phyloP scores from a whole-genome alignment of 2,329 filamentous ascomycete genomes.

The Penicillium sp. region DNA sequence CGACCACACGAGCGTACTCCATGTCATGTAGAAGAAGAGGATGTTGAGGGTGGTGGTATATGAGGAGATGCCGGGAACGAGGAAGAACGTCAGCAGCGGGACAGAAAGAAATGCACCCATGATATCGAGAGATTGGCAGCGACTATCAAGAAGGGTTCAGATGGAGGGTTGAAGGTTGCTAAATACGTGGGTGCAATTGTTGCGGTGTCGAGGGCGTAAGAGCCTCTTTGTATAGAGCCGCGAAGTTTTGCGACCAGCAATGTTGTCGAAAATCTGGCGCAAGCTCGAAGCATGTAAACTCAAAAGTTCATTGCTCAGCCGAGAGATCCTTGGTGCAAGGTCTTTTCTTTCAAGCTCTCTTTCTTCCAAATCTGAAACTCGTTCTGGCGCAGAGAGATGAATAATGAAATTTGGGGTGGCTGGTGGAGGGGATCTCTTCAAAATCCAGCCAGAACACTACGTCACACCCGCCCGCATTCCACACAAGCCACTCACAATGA shows the following conservation, averaged over 20 bases:
- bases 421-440: conserved; percentile 8
- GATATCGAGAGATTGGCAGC: conserved; percentile 12
- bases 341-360: background rate
- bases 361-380: background rate
- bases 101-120: conserved; percentile 56
- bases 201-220: background rate
- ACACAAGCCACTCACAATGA: background rate
- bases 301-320: background rate
- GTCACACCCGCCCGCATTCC: conserved; percentile 23
- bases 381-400: background rate
- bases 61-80: conserved; percentile 53
- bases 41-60: conserved; percentile 81
- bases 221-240: background rate
- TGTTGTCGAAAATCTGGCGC: background rate
- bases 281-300: background rate
- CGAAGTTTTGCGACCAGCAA: background rate
- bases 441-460: conserved; percentile 9
- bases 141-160: background rate
- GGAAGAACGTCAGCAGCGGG: conserved; percentile 31
- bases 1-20: conserved; percentile 78
- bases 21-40: conserved; percentile 87
- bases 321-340: background rate
- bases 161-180: no score
- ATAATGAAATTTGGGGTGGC: conserved; percentile 15
- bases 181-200: background rate